Conservation (phyloP, 2,329 filamentous ascomycete genomes). For the Botrytis squamosa region DNA sequence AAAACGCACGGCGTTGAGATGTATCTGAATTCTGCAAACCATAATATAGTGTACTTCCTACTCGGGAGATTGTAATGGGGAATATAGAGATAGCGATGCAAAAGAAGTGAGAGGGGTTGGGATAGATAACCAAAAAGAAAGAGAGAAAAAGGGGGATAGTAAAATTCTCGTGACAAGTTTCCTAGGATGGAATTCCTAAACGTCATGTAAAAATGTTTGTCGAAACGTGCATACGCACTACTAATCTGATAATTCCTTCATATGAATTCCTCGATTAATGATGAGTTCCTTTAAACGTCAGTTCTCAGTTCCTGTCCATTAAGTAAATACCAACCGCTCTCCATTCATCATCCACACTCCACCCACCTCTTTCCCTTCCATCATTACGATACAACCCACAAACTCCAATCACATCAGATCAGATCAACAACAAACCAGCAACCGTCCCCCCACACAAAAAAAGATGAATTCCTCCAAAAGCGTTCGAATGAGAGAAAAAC, state of each 20-base stretch:
- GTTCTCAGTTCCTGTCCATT: too few relatives aligned
- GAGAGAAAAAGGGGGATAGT: background rate
- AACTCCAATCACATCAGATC: too few relatives aligned
- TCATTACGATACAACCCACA: too few relatives aligned
- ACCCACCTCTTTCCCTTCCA: background rate
- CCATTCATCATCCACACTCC: background rate
- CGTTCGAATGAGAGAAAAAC: background rate
- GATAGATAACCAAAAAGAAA: background rate
- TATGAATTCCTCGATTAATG: background rate
- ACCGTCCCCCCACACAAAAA: background rate
- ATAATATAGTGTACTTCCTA: background rate
- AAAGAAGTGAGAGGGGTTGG: background rate
- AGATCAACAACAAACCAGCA: background rate
- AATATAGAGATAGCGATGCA: background rate
- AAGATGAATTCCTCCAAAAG: background rate
- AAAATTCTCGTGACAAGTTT: background rate
- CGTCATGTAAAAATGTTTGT: fast-evolving
- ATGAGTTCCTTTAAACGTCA: background rate
- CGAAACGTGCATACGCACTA: fast-evolving
- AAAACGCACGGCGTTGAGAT: background rate
- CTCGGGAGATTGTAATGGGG: background rate
- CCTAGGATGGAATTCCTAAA: background rate
- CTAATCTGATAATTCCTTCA: background rate
- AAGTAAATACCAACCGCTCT: too few relatives aligned
- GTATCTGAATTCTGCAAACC: background rate